A percentile compares a stretch with the other conserved stretches of the same genome.
These are phyloP conservation scores for Umbelopsis vinacea DNA, from an alignment of 192 early-diverging fungal species.

Conservation along the genomic window DNA sequence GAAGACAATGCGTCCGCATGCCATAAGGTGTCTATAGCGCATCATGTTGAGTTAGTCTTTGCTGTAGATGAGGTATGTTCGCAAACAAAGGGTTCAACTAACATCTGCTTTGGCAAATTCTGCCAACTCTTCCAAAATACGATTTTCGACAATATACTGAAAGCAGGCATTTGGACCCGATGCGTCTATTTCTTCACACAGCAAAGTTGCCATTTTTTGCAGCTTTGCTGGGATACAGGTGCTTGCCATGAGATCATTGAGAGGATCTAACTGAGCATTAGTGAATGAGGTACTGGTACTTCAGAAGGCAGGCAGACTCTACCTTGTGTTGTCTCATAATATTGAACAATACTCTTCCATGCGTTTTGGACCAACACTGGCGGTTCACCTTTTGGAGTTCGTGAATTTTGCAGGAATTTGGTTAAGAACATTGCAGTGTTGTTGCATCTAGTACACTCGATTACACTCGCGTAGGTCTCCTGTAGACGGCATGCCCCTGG, in stretches of 20 bases:
- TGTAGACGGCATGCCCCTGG: background rate
- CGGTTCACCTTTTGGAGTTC: conserved; percentile 4
- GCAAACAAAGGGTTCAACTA: background rate
- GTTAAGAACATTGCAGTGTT: background rate
- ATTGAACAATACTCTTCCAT: conserved; percentile 12
- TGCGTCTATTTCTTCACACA: background rate
- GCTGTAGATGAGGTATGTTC: background rate
- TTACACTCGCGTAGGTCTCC: background rate
- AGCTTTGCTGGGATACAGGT: conserved; percentile 6
- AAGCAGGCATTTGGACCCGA: conserved; percentile 25
- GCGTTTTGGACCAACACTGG: background rate
- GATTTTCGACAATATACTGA: conserved; percentile 36
- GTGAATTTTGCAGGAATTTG: background rate
- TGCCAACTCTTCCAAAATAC: conserved; percentile 38
- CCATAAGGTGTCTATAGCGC: conserved; percentile 42
- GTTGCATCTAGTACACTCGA: background rate
- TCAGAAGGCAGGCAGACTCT: background rate
- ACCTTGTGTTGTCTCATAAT: conserved; percentile 18
- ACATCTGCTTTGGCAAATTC: conserved; percentile 48
- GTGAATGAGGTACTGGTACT: background rate
- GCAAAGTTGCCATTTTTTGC: background rate
- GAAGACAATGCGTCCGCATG: conserved; percentile 43
- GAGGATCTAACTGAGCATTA: conserved; percentile 1
- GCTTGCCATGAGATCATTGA: conserved; percentile 19
- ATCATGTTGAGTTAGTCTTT: background rate